Base-by-base conservation (phyloP, 139 green algal genomes). In the Mesotaenium endlicherianum region DNA sequence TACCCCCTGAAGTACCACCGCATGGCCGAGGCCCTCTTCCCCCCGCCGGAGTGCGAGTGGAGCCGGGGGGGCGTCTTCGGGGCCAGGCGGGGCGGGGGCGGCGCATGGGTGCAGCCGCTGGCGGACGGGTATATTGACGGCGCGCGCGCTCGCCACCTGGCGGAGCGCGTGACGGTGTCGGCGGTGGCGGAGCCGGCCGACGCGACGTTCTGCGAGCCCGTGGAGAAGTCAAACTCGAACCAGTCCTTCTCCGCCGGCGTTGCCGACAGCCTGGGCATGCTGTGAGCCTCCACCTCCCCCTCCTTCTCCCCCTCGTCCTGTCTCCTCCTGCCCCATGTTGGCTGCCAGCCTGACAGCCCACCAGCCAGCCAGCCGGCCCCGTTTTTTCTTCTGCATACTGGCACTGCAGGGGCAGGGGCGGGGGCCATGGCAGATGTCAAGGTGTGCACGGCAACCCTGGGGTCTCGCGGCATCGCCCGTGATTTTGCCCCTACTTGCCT, bases 131-230 rank as follows among this genome's bases (percentile, higher is more conserved):
- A 72, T 72, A 72, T 6, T 5, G 59, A 53, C 2, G 11, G 67
- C 16, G 84, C 75, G 45, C 20, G 26, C 39, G 71, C 14, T 2
- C 36, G 6, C 5, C 30, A 72, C 34, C 5, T 38, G 34, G 14
- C 60, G 5, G 5, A 72, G 11, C 41, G 60, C 41, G 41, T 76
- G 14, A 20, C 8, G 11, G 81, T 87, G 40, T 87, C 81, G 20
- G 14, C 44, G 2, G 71, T 77, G 41, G n/a, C 16, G 14, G 81
- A 87, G 6, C 82, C 82, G 0, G 42, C 31, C 2, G 64, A 68
- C 16, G 87, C 85, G 20, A 86, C 67, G 42, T 91, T 90, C 39
- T 88, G 77, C 77, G 80, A 90, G 58, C 87, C 87, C 0, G 87
- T 90, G 59, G 77, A 85, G 71, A 91, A 91, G 50, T 76, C 76